Evolutionary conservation across 331 rosid species (phyloP).

Genomic region (Dryas integrifolia): DNA sequence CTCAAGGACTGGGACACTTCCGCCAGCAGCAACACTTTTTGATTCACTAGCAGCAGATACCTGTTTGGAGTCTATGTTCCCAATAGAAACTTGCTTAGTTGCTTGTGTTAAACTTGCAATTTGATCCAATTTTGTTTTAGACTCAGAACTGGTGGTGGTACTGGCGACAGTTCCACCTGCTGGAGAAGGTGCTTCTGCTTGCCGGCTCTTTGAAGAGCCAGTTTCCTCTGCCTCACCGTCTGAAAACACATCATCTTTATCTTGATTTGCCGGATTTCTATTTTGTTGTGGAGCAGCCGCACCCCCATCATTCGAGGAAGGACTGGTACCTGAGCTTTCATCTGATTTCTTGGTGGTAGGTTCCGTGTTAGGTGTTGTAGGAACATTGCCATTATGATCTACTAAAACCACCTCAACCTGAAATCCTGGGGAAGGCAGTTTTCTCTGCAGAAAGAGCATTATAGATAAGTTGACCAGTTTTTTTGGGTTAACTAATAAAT

Average conservation of each 20-base stretch:
- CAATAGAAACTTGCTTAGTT: slow-evolving; percentile 65
- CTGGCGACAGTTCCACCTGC: slow-evolving; percentile 38
- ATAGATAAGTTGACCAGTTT: background rate
- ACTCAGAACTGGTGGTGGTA: slow-evolving; percentile 41
- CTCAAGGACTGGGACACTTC: slow-evolving; percentile 37
- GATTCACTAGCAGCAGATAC: slow-evolving; percentile 35
- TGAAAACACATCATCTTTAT: slow-evolving; percentile 87
- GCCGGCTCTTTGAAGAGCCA: slow-evolving; percentile 58
- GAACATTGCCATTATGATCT: slow-evolving; percentile 49
- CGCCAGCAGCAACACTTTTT: slow-evolving; percentile 41
- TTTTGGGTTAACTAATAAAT: background rate
- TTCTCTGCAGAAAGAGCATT: slow-evolving; percentile 58
- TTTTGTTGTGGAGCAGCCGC: slow-evolving; percentile 33
- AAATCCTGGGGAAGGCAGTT: slow-evolving; percentile 96
- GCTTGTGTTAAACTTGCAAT: slow-evolving; percentile 52
- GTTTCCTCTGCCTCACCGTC: slow-evolving; percentile 73
- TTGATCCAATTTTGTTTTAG: slow-evolving; percentile 41
- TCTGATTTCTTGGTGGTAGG: slow-evolving; percentile 47
- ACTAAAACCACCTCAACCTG: slow-evolving; percentile 84
- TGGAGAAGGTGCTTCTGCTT: slow-evolving; percentile 44
- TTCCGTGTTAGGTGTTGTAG: slow-evolving; percentile 39
- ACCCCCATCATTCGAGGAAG: slow-evolving; percentile 42
- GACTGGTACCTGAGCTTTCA: slow-evolving; percentile 59
- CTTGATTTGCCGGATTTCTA: slow-evolving; percentile 38
- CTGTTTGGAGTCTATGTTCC: slow-evolving; percentile 39